Percentiles rank a stretch among this genome's conserved stretches.
phyloP scores from a whole-genome alignment of 768 basidiomycete species.

The Collybiopsis confluens region DNA sequence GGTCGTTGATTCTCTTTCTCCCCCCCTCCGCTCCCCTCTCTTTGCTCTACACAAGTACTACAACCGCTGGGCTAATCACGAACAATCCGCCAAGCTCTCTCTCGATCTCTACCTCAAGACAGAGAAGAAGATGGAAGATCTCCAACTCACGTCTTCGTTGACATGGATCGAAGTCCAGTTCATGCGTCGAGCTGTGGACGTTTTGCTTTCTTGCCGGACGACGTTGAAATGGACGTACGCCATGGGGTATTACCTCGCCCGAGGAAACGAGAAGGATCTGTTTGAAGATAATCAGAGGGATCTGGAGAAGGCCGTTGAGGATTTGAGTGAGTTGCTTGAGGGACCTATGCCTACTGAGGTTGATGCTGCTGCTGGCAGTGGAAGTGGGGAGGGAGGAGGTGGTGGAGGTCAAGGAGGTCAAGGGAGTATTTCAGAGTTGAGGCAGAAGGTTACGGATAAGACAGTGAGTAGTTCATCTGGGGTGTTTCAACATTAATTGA shows the following conservation, averaged over 20 bases:
- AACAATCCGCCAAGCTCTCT: conserved; percentile 97
- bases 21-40: background rate
- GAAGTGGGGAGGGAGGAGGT: too few species aligned
- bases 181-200: conserved; percentile 97
- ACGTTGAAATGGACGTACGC: conserved; percentile 99
- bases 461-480: conserved; percentile 65
- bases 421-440: conserved; percentile 61
- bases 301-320: conserved; percentile 92
- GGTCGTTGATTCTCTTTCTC: background rate
- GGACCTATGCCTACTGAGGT: conserved; percentile 74
- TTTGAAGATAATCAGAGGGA: conserved; percentile 99
- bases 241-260: conserved; percentile 95
- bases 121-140: conserved; percentile 99
- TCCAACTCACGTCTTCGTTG: conserved; percentile 87
- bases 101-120: conserved; percentile 90
- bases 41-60: conserved; percentile 82
- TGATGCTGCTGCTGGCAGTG: too few species aligned
- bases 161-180: conserved; percentile 99
- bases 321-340: conserved; percentile 89
- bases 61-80: conserved; percentile 99
- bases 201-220: conserved; percentile 82
- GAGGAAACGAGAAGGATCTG: conserved; percentile 88
- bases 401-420: too few species aligned
- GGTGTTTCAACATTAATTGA: too few species aligned
- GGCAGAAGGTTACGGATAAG: conserved; percentile 95